Evolutionary conservation across 352 stramenopile genomes (phyloP), one percentile per base, ranked within the genome.

Genomic region (Pythium insidiosum): DNA sequence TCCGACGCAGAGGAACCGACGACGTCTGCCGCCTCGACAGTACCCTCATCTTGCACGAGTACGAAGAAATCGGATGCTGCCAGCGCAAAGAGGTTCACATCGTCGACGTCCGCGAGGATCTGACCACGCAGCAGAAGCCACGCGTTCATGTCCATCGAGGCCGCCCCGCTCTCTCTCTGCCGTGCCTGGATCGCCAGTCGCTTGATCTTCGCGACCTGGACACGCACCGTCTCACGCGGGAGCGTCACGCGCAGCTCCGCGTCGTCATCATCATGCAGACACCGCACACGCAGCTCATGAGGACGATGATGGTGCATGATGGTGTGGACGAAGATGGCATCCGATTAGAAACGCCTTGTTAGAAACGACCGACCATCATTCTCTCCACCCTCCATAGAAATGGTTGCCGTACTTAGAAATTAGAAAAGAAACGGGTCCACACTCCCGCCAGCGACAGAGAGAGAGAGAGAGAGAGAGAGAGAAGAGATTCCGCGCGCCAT

Each of bases 61-160:
- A 88, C 72, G 42, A 88, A 76, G 50, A 88, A 85, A 25, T 88
- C 75, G 10, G 58, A 43, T 0, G 59, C 19, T 5, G 34, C 33
- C 21, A 84, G 61, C 16, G 69, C 56, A 47, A 80, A 73, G 15
- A 88, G 47, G 40, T 84, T 63, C 33, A 88, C 37, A 26, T 73
- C 51, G 53, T 88, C 75, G 19, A 53, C 50, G 49, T 88, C 75
- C 0, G 68, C 54, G 20, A 85, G 58, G 45, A 88, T 71, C 24
- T 68, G 62, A 9, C 75, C 75, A 23, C 58, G 60, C 26, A 84
- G 66, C 20, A 83, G 47, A 34, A 88, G 50, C 36, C 68, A 81
- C 39, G 62, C 57, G 21, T 16, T 49, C 42, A 37, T 57, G 59
- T 31, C 68, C 25, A 10, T 53, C 36, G 3, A 38, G 35, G 22